Percentiles rank a stretch among this genome's conserved stretches.
Conservation (phyloP, 225 moss, liverwort and hornwort species). For the Pseudoscleropodium purum region DNA sequence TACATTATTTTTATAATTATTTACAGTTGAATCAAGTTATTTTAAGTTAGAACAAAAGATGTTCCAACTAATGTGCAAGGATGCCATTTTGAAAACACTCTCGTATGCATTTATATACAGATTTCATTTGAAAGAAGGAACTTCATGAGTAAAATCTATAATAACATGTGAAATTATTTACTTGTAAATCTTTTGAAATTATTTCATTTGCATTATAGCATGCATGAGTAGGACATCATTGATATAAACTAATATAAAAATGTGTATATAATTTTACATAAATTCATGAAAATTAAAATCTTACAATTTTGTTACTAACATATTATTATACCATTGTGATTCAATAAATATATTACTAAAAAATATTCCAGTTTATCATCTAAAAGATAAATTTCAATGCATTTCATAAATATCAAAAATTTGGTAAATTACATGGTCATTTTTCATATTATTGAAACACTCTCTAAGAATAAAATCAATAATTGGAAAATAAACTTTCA, state of each 20-base stretch:
- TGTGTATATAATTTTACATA: no score
- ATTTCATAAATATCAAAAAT: neutral
- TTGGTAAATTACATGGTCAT: neutral
- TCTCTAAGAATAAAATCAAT: neutral
- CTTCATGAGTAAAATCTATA: neutral
- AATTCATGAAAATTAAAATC: neutral
- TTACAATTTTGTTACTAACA: neutral
- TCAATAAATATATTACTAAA: no score
- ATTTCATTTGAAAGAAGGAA: neutral
- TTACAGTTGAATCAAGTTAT: neutral
- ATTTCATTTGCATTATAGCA: neutral
- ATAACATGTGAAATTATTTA: neutral
- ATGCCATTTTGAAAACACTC: neutral
- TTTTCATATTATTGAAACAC: neutral
- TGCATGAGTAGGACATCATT: neutral
- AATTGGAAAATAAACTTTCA: neutral
- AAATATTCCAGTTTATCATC: no score
- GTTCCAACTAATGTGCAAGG: neutral
- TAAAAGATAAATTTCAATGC: neutral
- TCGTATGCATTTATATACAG: no score
- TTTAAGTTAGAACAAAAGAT: neutral
- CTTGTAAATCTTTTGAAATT: neutral
- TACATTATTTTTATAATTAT: neutral
- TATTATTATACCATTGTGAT: neutral
- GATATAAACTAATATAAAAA: neutral